These are phyloP conservation scores for Russula emetica DNA, from an alignment of 768 basidiomycete genomes.

Conservation along the genomic window DNA sequence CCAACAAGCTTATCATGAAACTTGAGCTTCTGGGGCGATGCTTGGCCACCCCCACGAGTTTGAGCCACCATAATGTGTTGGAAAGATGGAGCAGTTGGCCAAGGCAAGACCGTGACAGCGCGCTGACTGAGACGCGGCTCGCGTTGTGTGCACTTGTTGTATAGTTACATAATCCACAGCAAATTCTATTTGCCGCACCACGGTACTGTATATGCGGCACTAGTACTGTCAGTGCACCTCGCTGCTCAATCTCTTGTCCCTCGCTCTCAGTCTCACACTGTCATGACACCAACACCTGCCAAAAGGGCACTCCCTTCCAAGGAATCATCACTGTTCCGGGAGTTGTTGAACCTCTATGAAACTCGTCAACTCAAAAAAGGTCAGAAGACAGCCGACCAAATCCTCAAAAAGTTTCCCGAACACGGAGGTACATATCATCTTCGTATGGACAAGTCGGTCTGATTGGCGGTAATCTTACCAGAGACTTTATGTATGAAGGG, in stretches of 20 bases:
- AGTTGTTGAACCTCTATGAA: slow-evolving; percentile 84
- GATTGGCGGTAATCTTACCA: slow-evolving; percentile 35
- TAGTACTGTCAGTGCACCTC: neutral
- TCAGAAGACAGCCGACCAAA: slow-evolving; percentile 84
- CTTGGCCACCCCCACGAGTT: slow-evolving; percentile 55
- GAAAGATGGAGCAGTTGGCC: neutral
- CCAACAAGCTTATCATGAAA: slow-evolving; percentile 82
- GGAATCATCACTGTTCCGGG: slow-evolving; percentile 81
- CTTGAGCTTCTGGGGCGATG: slow-evolving; percentile 55
- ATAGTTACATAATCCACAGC: neutral
- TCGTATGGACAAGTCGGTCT: slow-evolving; percentile 12
- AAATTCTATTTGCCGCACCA: neutral
- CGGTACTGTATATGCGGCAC: neutral
- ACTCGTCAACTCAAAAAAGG: slow-evolving; percentile 84
- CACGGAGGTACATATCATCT: slow-evolving; percentile 69
- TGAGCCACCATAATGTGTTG: slow-evolving; percentile 60
- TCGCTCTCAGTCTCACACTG: neutral
- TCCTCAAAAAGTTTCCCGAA: slow-evolving; percentile 92
- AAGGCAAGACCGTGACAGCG: neutral
- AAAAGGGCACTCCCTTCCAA: slow-evolving; percentile 72
- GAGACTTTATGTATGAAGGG: slow-evolving; percentile 98
- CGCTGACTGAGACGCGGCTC: slow-evolving; percentile 23
- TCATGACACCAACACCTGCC: slow-evolving; percentile 31
- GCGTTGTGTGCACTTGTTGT: slow-evolving; percentile 27
- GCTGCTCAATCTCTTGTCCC: neutral